Percentiles rank a stretch among this genome's conserved stretches.
These are phyloP conservation scores for Cantharellus cinnabarinus DNA, from an alignment of 768 basidiomycete genomes.

Conservation along the genomic window DNA sequence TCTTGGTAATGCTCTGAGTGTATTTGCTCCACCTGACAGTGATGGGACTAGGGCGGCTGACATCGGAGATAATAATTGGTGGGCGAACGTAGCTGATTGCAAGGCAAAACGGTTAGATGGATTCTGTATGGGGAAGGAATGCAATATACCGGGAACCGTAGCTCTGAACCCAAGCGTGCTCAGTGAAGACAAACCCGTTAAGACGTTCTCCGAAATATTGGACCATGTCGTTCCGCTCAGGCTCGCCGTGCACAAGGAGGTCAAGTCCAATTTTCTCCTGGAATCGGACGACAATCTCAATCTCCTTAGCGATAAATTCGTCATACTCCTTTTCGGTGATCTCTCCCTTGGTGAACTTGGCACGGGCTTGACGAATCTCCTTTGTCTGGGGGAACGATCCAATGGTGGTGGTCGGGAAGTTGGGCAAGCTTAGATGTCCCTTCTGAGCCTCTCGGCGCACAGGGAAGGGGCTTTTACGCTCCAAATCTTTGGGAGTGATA, in stretches of 20 bases:
- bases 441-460: constrained; percentile 74
- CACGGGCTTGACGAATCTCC: constrained; percentile 93
- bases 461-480: constrained; percentile 79
- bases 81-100: constrained; percentile 73
- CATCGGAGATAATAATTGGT: constrained; percentile 94
- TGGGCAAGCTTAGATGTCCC: constrained; percentile 74
- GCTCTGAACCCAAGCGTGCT: constrained; percentile 98
- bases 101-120: constrained; percentile 4
- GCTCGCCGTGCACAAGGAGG: constrained; percentile 94
- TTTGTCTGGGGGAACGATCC: constrained; percentile 99
- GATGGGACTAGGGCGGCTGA: constrained; percentile 81
- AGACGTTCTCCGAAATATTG: constrained; percentile 99
- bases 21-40: constrained; percentile 95
- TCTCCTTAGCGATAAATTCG: constrained; percentile 95
- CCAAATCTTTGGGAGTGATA: constrained; percentile 67
- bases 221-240: constrained; percentile 99
- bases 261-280: constrained; percentile 94
- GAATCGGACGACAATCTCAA: constrained; percentile 82
- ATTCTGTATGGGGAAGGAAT: not conserved
- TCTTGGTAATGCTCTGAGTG: constrained; percentile 81
- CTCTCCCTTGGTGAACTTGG: constrained; percentile 84
- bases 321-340: constrained; percentile 77
- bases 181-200: constrained; percentile 90
- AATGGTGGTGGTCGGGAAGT: constrained; percentile 97
- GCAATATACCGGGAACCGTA: constrained; percentile 81